These are phyloP conservation scores for Rutstroemia sp. DNA, from an alignment of 2,329 filamentous ascomycete genomes.

Conservation along the genomic window DNA sequence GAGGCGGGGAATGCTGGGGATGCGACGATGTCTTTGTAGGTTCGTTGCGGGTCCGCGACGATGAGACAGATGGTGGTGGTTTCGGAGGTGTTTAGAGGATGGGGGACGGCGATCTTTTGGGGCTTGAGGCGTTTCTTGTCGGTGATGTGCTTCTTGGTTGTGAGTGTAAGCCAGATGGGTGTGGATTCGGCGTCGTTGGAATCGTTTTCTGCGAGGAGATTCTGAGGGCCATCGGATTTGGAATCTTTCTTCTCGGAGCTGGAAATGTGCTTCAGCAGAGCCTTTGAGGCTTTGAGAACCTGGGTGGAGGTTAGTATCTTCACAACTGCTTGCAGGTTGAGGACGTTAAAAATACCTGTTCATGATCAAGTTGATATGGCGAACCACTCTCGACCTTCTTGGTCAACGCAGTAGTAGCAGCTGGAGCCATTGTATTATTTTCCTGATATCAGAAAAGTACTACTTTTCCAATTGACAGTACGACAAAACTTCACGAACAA, in stretches of 20 bases:
- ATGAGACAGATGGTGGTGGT: slow-evolving; percentile 76
- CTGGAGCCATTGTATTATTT: slow-evolving; percentile 21
- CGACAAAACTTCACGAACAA: not conserved
- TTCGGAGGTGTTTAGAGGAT: slow-evolving; percentile 62
- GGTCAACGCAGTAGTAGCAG: slow-evolving; percentile 24
- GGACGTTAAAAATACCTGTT: slow-evolving; percentile 23
- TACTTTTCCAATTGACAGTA: not conserved
- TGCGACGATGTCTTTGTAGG: slow-evolving; percentile 83
- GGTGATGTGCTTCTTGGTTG: slow-evolving; percentile 57
- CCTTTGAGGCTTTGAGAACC: slow-evolving; percentile 56
- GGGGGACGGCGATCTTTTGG: slow-evolving; percentile 70
- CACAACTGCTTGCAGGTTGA: not conserved
- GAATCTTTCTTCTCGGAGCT: slow-evolving; percentile 39
- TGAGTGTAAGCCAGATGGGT: slow-evolving; percentile 55
- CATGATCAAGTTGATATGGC: slow-evolving; percentile 28
- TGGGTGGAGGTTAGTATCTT: slow-evolving; percentile 25
- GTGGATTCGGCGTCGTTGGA: slow-evolving; percentile 36
- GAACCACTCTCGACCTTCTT: slow-evolving; percentile 29
- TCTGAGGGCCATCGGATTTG: slow-evolving; percentile 44
- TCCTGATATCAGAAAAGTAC: not conserved
- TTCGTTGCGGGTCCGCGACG: slow-evolving; percentile 70
- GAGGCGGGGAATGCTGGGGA: slow-evolving; percentile 62
- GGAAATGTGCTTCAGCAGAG: slow-evolving; percentile 54
- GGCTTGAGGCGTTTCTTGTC: slow-evolving; percentile 79
- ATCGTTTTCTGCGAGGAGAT: slow-evolving; percentile 38